A percentile compares a stretch with the other conserved stretches of the same genome.
Conservation (phyloP, 2,329 filamentous ascomycete genomes). For the Xylaria sp. region DNA sequence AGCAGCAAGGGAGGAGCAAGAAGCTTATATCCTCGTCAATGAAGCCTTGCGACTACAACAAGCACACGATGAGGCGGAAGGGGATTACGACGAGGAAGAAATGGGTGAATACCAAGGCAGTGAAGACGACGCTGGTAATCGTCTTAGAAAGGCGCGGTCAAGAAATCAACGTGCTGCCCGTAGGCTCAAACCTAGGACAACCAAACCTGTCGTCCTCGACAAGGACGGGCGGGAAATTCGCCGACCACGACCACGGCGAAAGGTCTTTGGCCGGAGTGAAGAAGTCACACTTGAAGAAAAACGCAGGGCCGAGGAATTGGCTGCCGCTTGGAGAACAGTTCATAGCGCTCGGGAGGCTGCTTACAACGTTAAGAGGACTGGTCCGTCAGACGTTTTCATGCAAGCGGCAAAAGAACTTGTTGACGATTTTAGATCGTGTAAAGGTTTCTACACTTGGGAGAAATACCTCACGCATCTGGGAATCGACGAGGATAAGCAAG, state of each 20-base stretch:
- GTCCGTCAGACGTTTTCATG: constrained; percentile 66
- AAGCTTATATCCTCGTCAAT: constrained; percentile 80
- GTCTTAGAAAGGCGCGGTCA: constrained; percentile 21
- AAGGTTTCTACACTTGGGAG: constrained; percentile 74
- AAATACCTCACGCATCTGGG: constrained; percentile 71
- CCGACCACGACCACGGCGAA: constrained; percentile 44
- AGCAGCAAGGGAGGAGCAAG: constrained; percentile 75
- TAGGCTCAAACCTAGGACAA: constrained; percentile 41
- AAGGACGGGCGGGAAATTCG: constrained; percentile 22
- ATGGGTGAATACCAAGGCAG: constrained; percentile 46
- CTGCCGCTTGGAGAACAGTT: constrained; percentile 54
- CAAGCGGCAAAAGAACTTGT: constrained; percentile 67
- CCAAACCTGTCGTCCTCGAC: constrained; percentile 37
- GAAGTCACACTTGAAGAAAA: constrained; percentile 49
- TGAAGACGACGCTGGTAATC: constrained; percentile 29
- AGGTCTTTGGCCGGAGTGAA: constrained; percentile 48
- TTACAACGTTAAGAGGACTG: constrained; percentile 47
- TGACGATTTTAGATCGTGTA: constrained; percentile 71
- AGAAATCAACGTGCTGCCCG: constrained; percentile 39
- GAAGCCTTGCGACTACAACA: constrained; percentile 76
- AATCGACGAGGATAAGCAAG: constrained; percentile 52
- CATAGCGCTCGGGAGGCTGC: constrained; percentile 43
- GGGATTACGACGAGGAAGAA: constrained; percentile 44
- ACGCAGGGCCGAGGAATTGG: constrained; percentile 49
- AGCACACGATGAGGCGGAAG: constrained; percentile 52